These are phyloP conservation scores for Lantana camara DNA, from an alignment of 257 asterid species.

Conservation along the genomic window DNA sequence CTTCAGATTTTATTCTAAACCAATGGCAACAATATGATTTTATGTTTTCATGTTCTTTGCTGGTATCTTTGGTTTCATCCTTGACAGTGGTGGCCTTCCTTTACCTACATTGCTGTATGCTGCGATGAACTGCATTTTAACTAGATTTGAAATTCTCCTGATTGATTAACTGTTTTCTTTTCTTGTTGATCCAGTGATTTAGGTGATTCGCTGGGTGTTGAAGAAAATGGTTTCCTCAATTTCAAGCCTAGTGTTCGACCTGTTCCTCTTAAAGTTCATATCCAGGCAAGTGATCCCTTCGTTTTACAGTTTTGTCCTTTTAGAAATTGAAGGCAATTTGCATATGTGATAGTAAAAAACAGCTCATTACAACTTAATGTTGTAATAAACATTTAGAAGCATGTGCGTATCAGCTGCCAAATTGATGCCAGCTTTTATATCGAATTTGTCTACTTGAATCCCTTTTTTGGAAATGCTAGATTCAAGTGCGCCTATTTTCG, in stretches of 20 bases:
- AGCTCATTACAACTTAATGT: not conserved
- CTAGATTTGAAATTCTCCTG: slow-evolving; percentile 6
- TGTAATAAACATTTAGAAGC: slow-evolving; percentile 3
- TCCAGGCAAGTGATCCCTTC: slow-evolving; percentile 74
- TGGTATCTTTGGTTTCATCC: not conserved
- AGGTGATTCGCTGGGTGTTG: slow-evolving; percentile 98
- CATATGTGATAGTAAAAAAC: slow-evolving; percentile 15
- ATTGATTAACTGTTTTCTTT: slow-evolving; percentile 19
- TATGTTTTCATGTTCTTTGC: slow-evolving; percentile 10
- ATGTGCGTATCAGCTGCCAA: slow-evolving; percentile 1
- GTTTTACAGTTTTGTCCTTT: slow-evolving; percentile 24
- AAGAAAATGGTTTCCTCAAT: slow-evolving; percentile 89
- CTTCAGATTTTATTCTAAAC: not conserved
- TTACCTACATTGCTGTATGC: slow-evolving; percentile 7
- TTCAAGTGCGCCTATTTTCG: not conserved
- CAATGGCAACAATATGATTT: not conserved
- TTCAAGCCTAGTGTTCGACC: slow-evolving; percentile 99
- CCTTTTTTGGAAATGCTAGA: not conserved
- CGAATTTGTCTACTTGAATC: not conserved
- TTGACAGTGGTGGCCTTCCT: slow-evolving; percentile 11
- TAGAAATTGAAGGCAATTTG: slow-evolving; percentile 23
- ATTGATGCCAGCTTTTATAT: not conserved
- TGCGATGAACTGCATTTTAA: not conserved
- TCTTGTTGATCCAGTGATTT: slow-evolving; percentile 63
- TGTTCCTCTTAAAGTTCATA: slow-evolving; percentile 99